phyloP scores from a whole-genome alignment of 2,329 filamentous ascomycete genomes.

The Simplicillium sp. region DNA sequence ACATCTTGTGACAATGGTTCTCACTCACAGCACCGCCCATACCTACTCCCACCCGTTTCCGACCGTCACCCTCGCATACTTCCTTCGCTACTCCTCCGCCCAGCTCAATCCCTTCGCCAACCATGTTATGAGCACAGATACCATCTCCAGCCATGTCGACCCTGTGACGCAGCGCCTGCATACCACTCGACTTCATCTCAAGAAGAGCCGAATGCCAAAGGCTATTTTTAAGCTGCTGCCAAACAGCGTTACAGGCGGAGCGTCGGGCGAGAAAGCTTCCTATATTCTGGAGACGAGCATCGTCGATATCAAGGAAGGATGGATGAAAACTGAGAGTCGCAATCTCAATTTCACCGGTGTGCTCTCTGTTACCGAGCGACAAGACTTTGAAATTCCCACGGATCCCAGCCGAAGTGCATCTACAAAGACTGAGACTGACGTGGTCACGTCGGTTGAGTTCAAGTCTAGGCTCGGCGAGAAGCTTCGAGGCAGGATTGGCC shows the following conservation, averaged over 20 bases:
- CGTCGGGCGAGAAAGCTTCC: constrained; percentile 56
- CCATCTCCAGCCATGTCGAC: constrained; percentile 66
- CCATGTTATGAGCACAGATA: constrained; percentile 77
- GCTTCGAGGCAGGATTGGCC: constrained; percentile 44
- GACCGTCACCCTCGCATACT: constrained; percentile 80
- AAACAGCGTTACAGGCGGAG: constrained; percentile 55
- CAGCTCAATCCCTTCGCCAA: constrained; percentile 68
- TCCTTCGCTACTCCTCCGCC: constrained; percentile 70
- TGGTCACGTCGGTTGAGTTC: constrained; percentile 66
- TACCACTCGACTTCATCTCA: constrained; percentile 72
- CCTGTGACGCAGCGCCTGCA: constrained; percentile 63
- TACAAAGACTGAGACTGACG: constrained; percentile 44
- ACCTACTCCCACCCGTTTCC: constrained; percentile 74
- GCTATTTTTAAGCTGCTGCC: constrained; percentile 70
- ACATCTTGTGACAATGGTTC: constrained; percentile 40
- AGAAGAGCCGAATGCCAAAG: constrained; percentile 68
- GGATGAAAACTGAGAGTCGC: constrained; percentile 73
- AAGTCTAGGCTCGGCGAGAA: constrained; percentile 63
- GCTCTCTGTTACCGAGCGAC: constrained; percentile 67
- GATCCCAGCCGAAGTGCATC: constrained; percentile 11
- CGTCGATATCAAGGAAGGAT: constrained; percentile 69
- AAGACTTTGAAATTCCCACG: constrained; percentile 48
- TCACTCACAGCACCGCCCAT: constrained; percentile 57
- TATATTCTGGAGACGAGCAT: constrained; percentile 76
- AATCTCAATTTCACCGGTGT: constrained; percentile 80